Percentiles rank a stretch among this genome's conserved stretches.
phyloP scores from a whole-genome alignment of 2,329 filamentous ascomycete genomes.

The Chaetomiaceae sp. region DNA sequence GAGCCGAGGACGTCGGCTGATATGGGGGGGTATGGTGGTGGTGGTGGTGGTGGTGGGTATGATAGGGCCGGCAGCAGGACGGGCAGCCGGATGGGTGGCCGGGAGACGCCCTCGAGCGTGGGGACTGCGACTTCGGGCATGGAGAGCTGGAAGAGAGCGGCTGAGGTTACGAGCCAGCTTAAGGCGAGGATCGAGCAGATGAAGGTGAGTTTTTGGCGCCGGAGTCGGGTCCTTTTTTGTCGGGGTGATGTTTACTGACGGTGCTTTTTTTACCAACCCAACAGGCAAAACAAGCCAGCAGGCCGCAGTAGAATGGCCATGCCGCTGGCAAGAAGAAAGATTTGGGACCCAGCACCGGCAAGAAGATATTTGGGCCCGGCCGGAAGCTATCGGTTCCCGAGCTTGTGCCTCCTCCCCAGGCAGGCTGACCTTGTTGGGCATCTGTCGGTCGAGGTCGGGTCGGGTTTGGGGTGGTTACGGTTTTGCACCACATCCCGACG shows the following conservation, averaged over 20 bases:
- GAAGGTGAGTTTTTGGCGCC: conserved; percentile 62
- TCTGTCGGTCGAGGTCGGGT: background rate
- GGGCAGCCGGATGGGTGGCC: conserved; percentile 20
- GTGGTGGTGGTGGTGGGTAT: conserved; percentile 8
- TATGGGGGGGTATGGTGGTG: conserved; percentile 18
- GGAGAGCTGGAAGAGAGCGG: conserved; percentile 95
- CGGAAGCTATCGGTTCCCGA: too few relatives aligned
- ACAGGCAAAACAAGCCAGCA: conserved; percentile 40
- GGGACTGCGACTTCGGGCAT: conserved; percentile 49
- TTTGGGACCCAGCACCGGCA: too few relatives aligned
- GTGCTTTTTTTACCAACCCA: background rate
- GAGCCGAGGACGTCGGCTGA: conserved; percentile 30
- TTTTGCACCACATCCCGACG: background rate
- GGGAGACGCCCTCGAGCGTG: conserved; percentile 13
- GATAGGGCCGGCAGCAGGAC: conserved; percentile 23
- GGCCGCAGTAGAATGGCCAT: conserved; percentile 35
- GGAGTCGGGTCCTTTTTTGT: too few relatives aligned
- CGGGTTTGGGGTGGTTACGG: background rate
- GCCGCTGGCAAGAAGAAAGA: background rate
- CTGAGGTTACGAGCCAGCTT: conserved; percentile 94
- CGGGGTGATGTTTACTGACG: too few relatives aligned
- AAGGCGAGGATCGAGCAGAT: conserved; percentile 98
- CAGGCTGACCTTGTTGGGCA: background rate
- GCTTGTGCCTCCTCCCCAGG: background rate
- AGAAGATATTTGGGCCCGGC: too few relatives aligned